Evolutionary conservation across 257 asterid genomes (phyloP).

Genomic region (Sherardia arvensis): DNA sequence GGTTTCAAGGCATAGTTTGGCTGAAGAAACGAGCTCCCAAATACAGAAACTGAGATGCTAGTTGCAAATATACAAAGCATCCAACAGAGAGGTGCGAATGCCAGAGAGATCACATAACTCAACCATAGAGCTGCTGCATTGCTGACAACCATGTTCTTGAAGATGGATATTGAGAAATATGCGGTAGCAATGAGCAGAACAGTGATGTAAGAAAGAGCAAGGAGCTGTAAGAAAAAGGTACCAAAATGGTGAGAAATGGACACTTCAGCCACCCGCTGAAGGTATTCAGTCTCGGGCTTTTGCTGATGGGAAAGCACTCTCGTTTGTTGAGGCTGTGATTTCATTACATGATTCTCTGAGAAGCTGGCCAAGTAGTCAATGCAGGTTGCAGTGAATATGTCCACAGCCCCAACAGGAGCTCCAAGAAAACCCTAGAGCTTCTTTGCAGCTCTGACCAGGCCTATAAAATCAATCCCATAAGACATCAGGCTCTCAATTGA

Average conservation of each 20-base stretch:
- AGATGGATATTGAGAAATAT: slow-evolving; percentile 34
- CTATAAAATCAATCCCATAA: slow-evolving; percentile 85
- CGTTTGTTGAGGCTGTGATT: slow-evolving; percentile 37
- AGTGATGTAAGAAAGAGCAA: slow-evolving; percentile 46
- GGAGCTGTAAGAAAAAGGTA: slow-evolving; percentile 37
- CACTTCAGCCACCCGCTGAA: slow-evolving; percentile 36
- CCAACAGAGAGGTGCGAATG: slow-evolving; percentile 61
- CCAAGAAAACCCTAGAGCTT: slow-evolving; percentile 78
- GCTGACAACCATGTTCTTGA: slow-evolving; percentile 26
- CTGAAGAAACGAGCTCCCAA: slow-evolving; percentile 64
- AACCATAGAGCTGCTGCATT: slow-evolving; percentile 28
- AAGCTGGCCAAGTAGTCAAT: slow-evolving; percentile 68
- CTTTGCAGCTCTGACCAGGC: slow-evolving; percentile 92
- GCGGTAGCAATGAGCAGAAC: slow-evolving; percentile 53
- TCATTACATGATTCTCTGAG: slow-evolving; percentile 47
- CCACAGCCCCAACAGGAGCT: slow-evolving; percentile 78
- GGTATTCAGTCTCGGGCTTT: slow-evolving; percentile 28
- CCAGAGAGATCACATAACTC: slow-evolving; percentile 31
- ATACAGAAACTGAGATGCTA: slow-evolving; percentile 36
- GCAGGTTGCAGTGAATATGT: slow-evolving; percentile 78
- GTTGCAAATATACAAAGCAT: slow-evolving; percentile 52
- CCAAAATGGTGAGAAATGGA: slow-evolving; percentile 32
- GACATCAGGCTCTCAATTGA: slow-evolving; percentile 49
- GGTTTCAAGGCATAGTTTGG: slow-evolving; percentile 58
- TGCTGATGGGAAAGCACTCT: slow-evolving; percentile 15